phyloP scores from a whole-genome alignment of 768 basidiomycete species.

The Albatrellus ellisii region DNA sequence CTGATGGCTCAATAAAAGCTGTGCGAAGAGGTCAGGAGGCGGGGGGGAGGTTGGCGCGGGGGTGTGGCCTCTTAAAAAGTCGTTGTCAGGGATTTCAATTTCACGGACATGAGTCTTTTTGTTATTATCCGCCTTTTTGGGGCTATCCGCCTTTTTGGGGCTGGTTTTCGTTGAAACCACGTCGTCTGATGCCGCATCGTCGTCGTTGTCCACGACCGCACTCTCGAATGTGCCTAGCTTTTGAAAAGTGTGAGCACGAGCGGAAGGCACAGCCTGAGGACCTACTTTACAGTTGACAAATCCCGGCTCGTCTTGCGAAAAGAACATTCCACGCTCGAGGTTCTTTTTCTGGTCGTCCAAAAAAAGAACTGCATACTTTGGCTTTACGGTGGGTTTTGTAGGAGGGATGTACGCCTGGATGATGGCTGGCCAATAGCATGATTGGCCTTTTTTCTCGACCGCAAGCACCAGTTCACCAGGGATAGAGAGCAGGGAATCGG shows the following conservation, averaged over 20 bases:
- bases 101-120: too few relatives aligned
- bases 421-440: conserved; percentile 54
- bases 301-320: conserved; percentile 39
- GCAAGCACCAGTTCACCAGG: conserved; percentile 61
- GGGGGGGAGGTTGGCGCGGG: conserved; percentile 30
- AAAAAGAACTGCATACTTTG: conserved; percentile 45
- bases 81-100: too few relatives aligned
- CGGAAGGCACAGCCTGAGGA: neutral
- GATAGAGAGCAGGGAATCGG: conserved; percentile 38
- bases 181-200: conserved; percentile 16
- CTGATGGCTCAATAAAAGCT: conserved; percentile 40
- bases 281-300: conserved; percentile 50
- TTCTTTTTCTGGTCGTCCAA: conserved; percentile 34
- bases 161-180: too few relatives aligned
- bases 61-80: too few relatives aligned
- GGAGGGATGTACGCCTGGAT: conserved; percentile 40
- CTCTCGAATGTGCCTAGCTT: conserved; percentile 49
- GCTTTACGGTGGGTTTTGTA: conserved; percentile 21
- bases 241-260: neutral
- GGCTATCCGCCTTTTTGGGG: too few relatives aligned
- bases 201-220: conserved; percentile 18
- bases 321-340: conserved; percentile 42
- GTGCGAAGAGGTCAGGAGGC: conserved; percentile 31
- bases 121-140: too few relatives aligned
- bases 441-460: conserved; percentile 22